A percentile compares a stretch with the other conserved stretches of the same genome.
Evolutionary conservation across 2,329 filamentous ascomycete species (phyloP).

Genomic region (Verticillium nubilum): DNA sequence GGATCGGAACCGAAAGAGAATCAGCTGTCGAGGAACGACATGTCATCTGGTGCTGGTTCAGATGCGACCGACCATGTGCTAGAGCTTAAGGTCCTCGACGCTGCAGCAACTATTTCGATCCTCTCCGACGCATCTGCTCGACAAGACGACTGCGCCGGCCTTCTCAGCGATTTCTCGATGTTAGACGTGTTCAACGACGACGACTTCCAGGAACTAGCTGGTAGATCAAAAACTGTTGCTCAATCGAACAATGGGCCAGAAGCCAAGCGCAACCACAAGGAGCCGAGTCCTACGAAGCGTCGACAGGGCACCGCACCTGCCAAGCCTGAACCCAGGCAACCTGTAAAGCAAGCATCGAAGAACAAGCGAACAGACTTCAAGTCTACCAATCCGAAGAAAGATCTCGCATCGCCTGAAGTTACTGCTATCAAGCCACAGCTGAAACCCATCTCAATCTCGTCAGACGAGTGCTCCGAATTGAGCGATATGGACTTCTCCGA

Average conservation of each 20-base stretch:
- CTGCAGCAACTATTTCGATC: background rate
- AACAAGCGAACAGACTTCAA: too few species aligned
- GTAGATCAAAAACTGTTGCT: too few species aligned
- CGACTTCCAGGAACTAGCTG: background rate
- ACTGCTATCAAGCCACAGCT: background rate
- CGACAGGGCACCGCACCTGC: too few species aligned
- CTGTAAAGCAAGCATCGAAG: too few species aligned
- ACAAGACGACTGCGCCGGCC: background rate
- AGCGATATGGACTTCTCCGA: background rate
- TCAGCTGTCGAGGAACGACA: background rate
- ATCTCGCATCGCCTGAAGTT: background rate
- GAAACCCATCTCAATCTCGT: background rate
- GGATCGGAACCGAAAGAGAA: too few species aligned
- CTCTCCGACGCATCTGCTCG: background rate
- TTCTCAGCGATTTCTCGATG: background rate
- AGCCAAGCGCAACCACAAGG: too few species aligned
- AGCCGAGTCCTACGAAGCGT: too few species aligned
- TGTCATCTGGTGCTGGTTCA: background rate
- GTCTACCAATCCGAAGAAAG: too few species aligned
- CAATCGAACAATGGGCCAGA: background rate
- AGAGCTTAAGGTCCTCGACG: background rate
- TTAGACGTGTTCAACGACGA: background rate
- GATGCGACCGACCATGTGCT: background rate
- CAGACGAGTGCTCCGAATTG: background rate
- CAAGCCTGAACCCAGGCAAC: too few species aligned